Evolutionary conservation across 139 green algal species (phyloP).

Genomic region (Chlamydomonas schloesseri): DNA sequence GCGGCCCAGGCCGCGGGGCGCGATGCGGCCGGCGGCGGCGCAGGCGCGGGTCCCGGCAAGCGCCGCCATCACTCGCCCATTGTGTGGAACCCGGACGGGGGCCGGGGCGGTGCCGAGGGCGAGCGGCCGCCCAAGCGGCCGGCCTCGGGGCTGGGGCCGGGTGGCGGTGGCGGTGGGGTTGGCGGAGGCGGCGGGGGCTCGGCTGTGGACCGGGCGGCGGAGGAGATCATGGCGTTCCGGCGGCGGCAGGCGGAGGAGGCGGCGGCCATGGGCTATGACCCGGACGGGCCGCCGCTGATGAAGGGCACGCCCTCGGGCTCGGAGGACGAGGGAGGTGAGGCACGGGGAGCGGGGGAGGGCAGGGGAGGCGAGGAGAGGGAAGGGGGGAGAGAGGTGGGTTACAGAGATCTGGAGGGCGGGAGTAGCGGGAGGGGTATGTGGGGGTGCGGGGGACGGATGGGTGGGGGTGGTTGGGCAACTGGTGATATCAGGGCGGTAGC

Average conservation of each 20-base stretch:
- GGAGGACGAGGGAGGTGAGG: not conserved
- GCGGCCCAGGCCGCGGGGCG: not conserved
- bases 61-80: slow-evolving; percentile 54
- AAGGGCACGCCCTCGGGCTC: slow-evolving; percentile 68
- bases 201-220: slow-evolving; percentile 43
- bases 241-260: slow-evolving; percentile 35
- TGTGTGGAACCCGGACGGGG: slow-evolving; percentile 44
- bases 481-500: no score
- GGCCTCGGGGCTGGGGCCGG: no score
- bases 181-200: not conserved
- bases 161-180: no score
- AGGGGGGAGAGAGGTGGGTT: not conserved
- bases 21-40: not conserved
- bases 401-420: no score
- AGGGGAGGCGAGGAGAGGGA: no score
- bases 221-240: slow-evolving; percentile 56
- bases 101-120: not conserved
- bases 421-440: not conserved
- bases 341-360: not conserved
- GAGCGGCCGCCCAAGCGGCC: no score
- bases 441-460: no score
- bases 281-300: slow-evolving; percentile 55
- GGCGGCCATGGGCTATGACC: slow-evolving; percentile 40
- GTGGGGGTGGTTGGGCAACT: no score
- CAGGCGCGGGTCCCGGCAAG: not conserved